phyloP scores from a whole-genome alignment of 2,329 filamentous ascomycete species.

The Chaetomiaceae sp. region DNA sequence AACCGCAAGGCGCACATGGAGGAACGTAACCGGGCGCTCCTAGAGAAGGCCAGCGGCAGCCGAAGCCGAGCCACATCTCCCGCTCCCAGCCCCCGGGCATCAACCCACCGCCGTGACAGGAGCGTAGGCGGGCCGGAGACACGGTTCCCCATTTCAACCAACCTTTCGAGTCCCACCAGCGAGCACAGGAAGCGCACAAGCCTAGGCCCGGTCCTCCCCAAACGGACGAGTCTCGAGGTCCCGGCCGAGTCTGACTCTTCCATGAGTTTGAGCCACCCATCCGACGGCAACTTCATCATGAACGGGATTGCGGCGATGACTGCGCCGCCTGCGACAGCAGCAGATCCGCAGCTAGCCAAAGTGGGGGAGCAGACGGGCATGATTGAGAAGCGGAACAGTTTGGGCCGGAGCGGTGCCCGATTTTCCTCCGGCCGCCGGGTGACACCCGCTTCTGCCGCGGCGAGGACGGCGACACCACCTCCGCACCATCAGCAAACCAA shows the following conservation, averaged over 20 bases:
- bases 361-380: slow-evolving; percentile 21
- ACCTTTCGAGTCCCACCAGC: slow-evolving; percentile 51
- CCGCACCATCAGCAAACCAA: slow-evolving; percentile 8
- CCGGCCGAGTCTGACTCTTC: slow-evolving; percentile 50
- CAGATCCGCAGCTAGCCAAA: slow-evolving; percentile 24
- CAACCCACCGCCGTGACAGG: slow-evolving; percentile 74
- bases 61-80: slow-evolving; percentile 74
- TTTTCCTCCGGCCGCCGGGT: slow-evolving; percentile 52
- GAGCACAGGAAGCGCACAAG: slow-evolving; percentile 50
- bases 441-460: slow-evolving; percentile 30
- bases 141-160: slow-evolving; percentile 77
- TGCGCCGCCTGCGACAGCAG: neutral
- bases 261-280: slow-evolving; percentile 31
- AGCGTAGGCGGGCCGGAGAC: slow-evolving; percentile 70
- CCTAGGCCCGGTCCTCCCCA: slow-evolving; percentile 48
- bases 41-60: slow-evolving; percentile 59
- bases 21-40: slow-evolving; percentile 78
- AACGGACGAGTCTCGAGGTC: slow-evolving; percentile 74
- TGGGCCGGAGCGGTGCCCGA: slow-evolving; percentile 48
- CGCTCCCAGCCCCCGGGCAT: slow-evolving; percentile 52
- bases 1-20: slow-evolving; percentile 92
- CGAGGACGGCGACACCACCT: slow-evolving; percentile 20
- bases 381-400: slow-evolving; percentile 61
- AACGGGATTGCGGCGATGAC: slow-evolving; percentile 36
- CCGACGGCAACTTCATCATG: slow-evolving; percentile 35